A percentile compares a stretch with the other conserved stretches of the same genome.
phyloP scores from a whole-genome alignment of 306 rosid species.

The Cajanus cajan region DNA sequence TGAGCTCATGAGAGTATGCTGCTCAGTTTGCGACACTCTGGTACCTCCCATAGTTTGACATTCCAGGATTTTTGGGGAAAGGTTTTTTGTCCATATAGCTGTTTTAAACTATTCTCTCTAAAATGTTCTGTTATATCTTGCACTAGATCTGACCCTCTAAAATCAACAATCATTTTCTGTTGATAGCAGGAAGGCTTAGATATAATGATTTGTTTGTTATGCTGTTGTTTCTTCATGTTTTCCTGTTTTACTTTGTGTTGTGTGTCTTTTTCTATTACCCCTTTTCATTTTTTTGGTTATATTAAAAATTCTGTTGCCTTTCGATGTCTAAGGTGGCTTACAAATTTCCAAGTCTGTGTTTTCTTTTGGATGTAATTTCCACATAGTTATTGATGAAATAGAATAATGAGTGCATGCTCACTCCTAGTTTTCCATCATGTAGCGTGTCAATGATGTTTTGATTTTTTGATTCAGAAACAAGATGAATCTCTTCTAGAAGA shows the following conservation, averaged over 20 bases:
- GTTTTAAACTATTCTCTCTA: background rate
- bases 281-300: background rate
- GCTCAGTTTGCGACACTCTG: background rate
- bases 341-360: constrained; percentile 5
- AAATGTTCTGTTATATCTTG: too few relatives aligned
- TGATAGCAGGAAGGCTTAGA: background rate
- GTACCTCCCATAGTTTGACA: background rate
- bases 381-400: constrained; percentile 7
- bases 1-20: background rate
- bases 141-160: background rate
- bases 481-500: constrained; percentile 97
- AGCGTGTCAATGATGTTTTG: constrained; percentile 7
- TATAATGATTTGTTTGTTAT: background rate
- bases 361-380: constrained; percentile 15
- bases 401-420: background rate
- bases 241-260: background rate
- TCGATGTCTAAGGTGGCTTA: constrained; percentile 19
- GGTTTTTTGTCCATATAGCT: background rate
- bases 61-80: background rate
- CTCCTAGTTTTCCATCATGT: constrained; percentile 1
- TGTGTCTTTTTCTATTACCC: background rate
- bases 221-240: background rate
- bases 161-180: background rate
- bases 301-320: background rate
- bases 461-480: constrained; percentile 65